Evolutionary conservation across 345 rosid species (phyloP).

Genomic region (Camelina hispida): DNA sequence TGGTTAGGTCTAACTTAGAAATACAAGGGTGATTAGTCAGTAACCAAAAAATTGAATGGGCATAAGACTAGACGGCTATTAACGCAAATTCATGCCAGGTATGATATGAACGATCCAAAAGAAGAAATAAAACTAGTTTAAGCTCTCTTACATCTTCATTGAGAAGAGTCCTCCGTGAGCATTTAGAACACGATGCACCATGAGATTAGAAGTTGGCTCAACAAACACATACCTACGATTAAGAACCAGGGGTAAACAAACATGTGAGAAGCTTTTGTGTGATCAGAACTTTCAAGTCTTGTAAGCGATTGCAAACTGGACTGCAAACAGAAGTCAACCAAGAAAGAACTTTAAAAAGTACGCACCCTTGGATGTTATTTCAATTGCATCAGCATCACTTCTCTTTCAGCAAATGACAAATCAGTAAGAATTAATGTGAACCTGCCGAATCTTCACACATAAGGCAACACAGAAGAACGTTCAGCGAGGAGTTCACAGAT

Average conservation of each 20-base stretch:
- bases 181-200: constrained; percentile 62
- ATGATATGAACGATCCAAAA: not conserved
- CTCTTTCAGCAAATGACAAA: constrained; percentile 62
- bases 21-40: not conserved
- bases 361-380: constrained; percentile 55
- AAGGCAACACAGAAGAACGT: constrained; percentile 17
- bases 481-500: constrained; percentile 11
- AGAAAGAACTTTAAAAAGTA: constrained; percentile 23
- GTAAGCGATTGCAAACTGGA: not conserved
- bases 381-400: constrained; percentile 57
- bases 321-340: constrained; percentile 14
- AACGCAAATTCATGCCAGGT: not conserved
- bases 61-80: not conserved
- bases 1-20: not conserved
- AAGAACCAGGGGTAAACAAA: constrained; percentile 19
- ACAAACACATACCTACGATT: constrained; percentile 61
- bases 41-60: not conserved
- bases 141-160: constrained; percentile 60
- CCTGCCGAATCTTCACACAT: constrained; percentile 45
- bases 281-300: not conserved
- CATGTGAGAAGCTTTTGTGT: not conserved
- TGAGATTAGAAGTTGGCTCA: constrained; percentile 54
- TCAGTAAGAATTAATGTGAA: constrained; percentile 50
- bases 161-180: constrained; percentile 75
- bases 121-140: not conserved